These are phyloP conservation scores for Biscogniauxia mediterranea DNA, from an alignment of 2,329 filamentous ascomycete species.

Conservation along the genomic window DNA sequence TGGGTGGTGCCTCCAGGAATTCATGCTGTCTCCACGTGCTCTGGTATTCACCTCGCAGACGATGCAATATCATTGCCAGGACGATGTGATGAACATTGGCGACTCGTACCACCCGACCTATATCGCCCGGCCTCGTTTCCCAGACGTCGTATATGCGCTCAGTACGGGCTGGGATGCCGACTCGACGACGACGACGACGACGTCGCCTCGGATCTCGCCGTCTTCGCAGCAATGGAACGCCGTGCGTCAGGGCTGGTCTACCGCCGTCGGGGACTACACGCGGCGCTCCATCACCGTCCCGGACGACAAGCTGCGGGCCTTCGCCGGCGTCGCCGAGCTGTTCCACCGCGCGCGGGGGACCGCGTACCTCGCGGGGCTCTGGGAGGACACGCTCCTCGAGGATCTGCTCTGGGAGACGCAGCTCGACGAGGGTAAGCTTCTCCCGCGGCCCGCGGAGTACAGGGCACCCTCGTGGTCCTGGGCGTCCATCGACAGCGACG, in stretches of 20 bases:
- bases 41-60: not conserved
- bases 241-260: no score
- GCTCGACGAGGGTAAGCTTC: not conserved
- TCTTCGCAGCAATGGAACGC: no score
- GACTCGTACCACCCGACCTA: not conserved
- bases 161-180: no score
- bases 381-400: not conserved
- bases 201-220: no score
- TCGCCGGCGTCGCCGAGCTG: not conserved
- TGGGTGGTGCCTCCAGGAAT: not conserved
- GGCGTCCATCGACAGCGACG: not conserved
- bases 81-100: no score
- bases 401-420: constrained; percentile 1
- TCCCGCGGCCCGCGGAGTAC: not conserved
- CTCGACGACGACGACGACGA: no score
- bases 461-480: constrained; percentile 1
- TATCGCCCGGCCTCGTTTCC: not conserved
- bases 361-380: not conserved
- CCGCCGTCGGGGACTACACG: no score
- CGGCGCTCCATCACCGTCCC: not conserved
- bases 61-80: no score
- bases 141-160: not conserved
- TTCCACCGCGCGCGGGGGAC: not conserved
- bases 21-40: not conserved
- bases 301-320: not conserved